Base-by-base conservation (phyloP, 1,284 basidiomycete species). In the Leccinum griseonigrum region DNA sequence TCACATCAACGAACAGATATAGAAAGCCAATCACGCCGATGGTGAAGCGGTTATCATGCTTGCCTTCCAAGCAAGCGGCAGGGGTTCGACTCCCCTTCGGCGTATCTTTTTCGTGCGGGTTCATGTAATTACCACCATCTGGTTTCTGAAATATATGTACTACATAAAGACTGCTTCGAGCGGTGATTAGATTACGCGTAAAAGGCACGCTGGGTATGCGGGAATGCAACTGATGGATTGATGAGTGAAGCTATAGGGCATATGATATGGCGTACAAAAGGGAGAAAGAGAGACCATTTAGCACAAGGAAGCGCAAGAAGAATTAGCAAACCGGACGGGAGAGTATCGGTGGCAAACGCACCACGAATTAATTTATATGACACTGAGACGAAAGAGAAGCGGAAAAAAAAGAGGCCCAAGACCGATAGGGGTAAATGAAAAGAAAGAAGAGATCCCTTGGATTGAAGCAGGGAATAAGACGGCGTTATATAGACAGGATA, bases 1-100 rank as follows among this genome's bases (percentile, higher is more conserved):
- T 60, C 63, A 66, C 56, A 22, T 43, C 2, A 53, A 48, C 56
- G 1, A 3, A 53, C 62, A 0, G 6, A 60, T 56, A 31, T 55
- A 8, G 18, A 51, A 57, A 36, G 7, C 40, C 0, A 32, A 29
- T 13, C n/a, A 85, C 84, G 82, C 83, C 79, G 80, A 82, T 89
- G 87, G 86, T 88, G 86, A 88, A 88, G 84, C 81, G 87, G 86
- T 88, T 88, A 88, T 88, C 86, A 88, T 88, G 85, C 87, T 88
- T 88, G 87, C 86, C 86, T 88, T 88, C 86, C 86, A 88, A 87
- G 86, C 87, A 88, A 88, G 85, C 85, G 86, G 86, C 87, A 85
- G 81, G 86, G 86, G 86, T 88, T 88, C 87, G 85, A 88, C 81
- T 88, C 86, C 86, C 86, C 79, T 85, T 84, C 81, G 78, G 83